phyloP scores from a whole-genome alignment of 2,329 filamentous ascomycete genomes.

The Decorospora gaudefroyi region DNA sequence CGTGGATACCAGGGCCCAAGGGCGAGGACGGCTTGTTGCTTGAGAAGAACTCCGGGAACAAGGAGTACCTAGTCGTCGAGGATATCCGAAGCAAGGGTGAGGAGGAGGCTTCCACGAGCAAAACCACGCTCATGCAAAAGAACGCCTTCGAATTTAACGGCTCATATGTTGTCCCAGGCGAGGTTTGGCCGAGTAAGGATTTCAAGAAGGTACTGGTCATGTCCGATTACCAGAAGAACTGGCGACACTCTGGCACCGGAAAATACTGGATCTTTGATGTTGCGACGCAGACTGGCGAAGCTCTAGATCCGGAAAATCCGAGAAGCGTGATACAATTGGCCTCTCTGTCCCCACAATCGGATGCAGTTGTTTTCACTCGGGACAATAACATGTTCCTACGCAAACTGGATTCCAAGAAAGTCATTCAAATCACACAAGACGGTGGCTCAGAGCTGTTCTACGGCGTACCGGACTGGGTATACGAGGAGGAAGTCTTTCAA shows the following conservation, averaged over 20 bases:
- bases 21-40: conserved; percentile 85
- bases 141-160: conserved; percentile 64
- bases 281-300: conserved; percentile 72
- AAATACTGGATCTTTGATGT: conserved; percentile 94
- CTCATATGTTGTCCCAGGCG: conserved; percentile 59
- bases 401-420: conserved; percentile 62
- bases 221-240: conserved; percentile 73
- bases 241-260: conserved; percentile 86
- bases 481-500: conserved; percentile 82
- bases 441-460: conserved; percentile 91
- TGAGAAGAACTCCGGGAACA: conserved; percentile 64
- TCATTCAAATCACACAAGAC: conserved; percentile 79
- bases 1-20: conserved; percentile 74
- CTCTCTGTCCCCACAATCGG: conserved; percentile 83
- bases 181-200: conserved; percentile 77
- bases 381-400: conserved; percentile 90
- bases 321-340: conserved; percentile 77
- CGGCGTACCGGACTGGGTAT: conserved; percentile 96
- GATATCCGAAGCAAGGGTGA: conserved; percentile 68
- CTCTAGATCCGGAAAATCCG: conserved; percentile 72
- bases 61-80: conserved; percentile 81
- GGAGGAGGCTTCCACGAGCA: conserved; percentile 52
- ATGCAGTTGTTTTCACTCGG: conserved; percentile 85
- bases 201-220: conserved; percentile 84
- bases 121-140: conserved; percentile 75